Evolutionary conservation across 2,329 filamentous ascomycete species (phyloP), one percentile per base, ranked within the genome.

Genomic region (Sporothrix sp.): DNA sequence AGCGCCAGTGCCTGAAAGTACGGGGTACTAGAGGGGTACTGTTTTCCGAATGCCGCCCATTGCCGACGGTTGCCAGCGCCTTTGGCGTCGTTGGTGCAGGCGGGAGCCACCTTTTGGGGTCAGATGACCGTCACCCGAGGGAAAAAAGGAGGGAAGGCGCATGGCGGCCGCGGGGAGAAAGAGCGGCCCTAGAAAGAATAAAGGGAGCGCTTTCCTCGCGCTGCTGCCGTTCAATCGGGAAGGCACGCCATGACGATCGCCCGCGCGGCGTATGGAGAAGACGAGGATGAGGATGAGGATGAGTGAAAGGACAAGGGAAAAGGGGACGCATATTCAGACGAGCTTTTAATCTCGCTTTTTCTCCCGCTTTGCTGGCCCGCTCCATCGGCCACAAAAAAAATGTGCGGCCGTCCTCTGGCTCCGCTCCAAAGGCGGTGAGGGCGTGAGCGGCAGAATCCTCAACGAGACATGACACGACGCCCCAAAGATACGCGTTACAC

Each of bases 41-140:
- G 39, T 49, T 54, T 39, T 36, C 52, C 52, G 52, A 51, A 40
- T 28, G 52, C 52, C 52, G 52, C 39, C 21, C 33, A 48, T 51
- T 51, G 52, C 52, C 52, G 52, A 54, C 32, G 20, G 21, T 39
- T 39, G 43, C 36, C 35, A 43, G 14, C 35, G 18, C 4, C 10
- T 36, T 35, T 27, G 11, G 10, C 16, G 8, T n/a, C 7, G 9
- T 38, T 14, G 23, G 20, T 16, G 23, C n/a, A 16, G 23, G 14
- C 7, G 11, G 11, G 39, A 6, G 11, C 36, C 11, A 4, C 16
- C 14, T n/a, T 40, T n/a, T n/a, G 25, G 27, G 28, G 43, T 45
- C 43, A 36, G n/a, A 23, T 45, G 30, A 35, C 43, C 30, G 14
- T 7, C 8, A 30, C 9, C 28, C 3, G n/a, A n/a, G n/a, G 7